phyloP scores from a whole-genome alignment of 441 rosid species.

The Adansonia rubrostipa region DNA sequence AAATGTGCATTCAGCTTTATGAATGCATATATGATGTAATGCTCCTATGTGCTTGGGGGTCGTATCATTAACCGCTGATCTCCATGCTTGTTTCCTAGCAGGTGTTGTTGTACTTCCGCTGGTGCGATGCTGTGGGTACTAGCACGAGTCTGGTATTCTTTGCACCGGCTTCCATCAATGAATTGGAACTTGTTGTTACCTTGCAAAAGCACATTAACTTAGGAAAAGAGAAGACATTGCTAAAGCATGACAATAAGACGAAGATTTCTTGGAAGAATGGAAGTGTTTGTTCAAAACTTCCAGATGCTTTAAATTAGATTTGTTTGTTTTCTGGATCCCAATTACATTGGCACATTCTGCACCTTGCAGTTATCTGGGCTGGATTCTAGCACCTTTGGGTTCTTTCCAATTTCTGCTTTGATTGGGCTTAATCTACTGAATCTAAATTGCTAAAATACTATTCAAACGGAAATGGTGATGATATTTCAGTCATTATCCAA shows the following conservation, averaged over 20 bases:
- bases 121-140: not conserved
- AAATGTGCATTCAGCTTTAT: not conserved
- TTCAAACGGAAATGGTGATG: too few species aligned
- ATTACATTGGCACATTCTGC: not conserved
- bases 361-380: too few species aligned
- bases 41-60: not conserved
- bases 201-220: not conserved
- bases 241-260: not conserved
- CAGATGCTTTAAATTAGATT: not conserved
- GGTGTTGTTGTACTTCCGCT: not conserved
- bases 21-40: not conserved
- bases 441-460: too few species aligned
- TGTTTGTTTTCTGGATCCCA: not conserved
- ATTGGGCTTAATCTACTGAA: too few species aligned
- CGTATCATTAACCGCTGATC: not conserved
- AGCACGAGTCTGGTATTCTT: not conserved
- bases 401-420: too few species aligned
- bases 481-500: too few species aligned
- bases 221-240: not conserved
- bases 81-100: slow-evolving; percentile 2
- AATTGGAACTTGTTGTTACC: not conserved
- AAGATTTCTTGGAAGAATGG: not conserved
- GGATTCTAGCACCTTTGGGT: too few species aligned
- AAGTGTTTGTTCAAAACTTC: not conserved
- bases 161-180: not conserved